phyloP scores from a whole-genome alignment of 1,139 yeast species.

The Blastobotrys serpentis region DNA sequence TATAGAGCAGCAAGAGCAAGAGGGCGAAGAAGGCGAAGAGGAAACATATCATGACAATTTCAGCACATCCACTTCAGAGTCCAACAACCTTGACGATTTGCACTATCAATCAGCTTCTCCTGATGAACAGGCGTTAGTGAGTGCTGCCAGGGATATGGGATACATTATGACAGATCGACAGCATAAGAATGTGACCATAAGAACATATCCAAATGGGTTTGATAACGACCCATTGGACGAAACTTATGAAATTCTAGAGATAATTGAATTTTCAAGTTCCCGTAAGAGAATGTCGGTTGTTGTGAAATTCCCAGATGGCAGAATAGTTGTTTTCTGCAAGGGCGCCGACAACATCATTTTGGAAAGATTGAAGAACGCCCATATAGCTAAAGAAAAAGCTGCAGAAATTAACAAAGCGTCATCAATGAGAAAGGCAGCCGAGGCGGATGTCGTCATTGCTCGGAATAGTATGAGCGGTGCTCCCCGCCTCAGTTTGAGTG shows the following conservation, averaged over 20 bases:
- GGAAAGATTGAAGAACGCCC: constrained; percentile 61
- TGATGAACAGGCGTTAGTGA: constrained; percentile 88
- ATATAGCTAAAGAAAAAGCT: constrained; percentile 61
- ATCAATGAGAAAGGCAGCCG: constrained; percentile 65
- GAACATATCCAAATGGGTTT: constrained; percentile 85
- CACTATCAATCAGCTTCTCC: constrained; percentile 94
- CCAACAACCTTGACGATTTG: constrained; percentile 39
- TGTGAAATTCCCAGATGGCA: constrained; percentile 74
- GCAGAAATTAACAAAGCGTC: constrained; percentile 61
- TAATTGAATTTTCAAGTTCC: constrained; percentile 79
- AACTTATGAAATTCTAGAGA: constrained; percentile 69
- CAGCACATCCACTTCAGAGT: constrained; percentile 1
- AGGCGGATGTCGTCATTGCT: constrained; percentile 68
- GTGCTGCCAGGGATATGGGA: constrained; percentile 94
- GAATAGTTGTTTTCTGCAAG: constrained; percentile 78
- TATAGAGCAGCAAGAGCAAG: constrained; percentile 23
- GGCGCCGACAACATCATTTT: constrained; percentile 95
- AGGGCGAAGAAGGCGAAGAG: constrained; percentile 22
- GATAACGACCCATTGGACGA: constrained; percentile 62
- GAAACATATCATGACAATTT: constrained; percentile 41
- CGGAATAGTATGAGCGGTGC: constrained; percentile 38
- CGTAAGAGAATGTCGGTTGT: constrained; percentile 95
- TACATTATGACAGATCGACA: constrained; percentile 72
- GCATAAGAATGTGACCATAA: constrained; percentile 57
- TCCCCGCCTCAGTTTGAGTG: constrained; percentile 21